Conservation (phyloP, 257 asterid genomes). For the Striga asiatica region DNA sequence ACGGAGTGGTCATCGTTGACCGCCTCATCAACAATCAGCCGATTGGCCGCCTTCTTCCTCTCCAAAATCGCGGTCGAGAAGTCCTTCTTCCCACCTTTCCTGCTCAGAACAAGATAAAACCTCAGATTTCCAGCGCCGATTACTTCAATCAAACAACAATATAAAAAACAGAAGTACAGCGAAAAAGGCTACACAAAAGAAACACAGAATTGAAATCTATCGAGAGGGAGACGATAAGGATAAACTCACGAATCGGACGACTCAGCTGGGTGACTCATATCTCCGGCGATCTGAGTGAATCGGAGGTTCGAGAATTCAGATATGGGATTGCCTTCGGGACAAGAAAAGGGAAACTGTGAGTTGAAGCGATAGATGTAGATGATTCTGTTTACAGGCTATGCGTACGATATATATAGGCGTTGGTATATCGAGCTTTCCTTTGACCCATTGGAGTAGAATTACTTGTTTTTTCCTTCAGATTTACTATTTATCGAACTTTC, state of each 20-base stretch:
- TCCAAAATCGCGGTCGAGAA: slow-evolving; percentile 37
- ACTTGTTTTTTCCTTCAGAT: no score
- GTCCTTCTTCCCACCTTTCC: slow-evolving; percentile 25
- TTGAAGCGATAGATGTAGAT: no score
- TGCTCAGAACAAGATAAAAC: slow-evolving; percentile 4
- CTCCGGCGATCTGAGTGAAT: slow-evolving; percentile 28
- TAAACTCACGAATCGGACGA: slow-evolving; percentile 67
- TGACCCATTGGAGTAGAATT: no score
- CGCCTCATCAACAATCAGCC: slow-evolving; percentile 41
- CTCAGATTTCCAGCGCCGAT: slow-evolving; percentile 8
- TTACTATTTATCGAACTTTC: no score
- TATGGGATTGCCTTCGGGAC: slow-evolving; percentile 1
- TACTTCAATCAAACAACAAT: no score
- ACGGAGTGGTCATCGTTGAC: slow-evolving; percentile 36
- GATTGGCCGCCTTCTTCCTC: slow-evolving; percentile 34
- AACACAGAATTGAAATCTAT: not conserved
- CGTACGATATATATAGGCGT: no score
- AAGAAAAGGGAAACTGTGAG: no score
- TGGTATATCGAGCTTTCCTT: no score
- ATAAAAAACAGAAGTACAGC: no score
- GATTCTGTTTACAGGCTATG: no score
- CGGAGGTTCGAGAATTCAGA: not conserved
- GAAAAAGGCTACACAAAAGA: no score
- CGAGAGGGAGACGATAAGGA: not conserved
- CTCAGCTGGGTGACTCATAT: slow-evolving; percentile 61